Evolutionary conservation across 2,329 filamentous ascomycete species (phyloP), one percentile per base, ranked within the genome.

Genomic region (Botrytis sinoallii): DNA sequence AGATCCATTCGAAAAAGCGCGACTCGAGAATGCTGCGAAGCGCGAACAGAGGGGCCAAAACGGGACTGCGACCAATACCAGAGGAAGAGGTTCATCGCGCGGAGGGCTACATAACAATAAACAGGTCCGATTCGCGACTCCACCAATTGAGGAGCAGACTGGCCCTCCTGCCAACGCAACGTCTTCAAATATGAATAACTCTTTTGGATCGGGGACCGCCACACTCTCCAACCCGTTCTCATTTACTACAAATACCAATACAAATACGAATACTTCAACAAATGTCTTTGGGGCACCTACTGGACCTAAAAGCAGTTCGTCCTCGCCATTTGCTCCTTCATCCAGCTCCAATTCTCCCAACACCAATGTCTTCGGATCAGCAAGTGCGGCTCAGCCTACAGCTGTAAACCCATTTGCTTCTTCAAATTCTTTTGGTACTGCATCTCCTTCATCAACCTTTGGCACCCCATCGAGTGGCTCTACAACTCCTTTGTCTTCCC

Each of bases 21-120:
- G 80, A 75, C 75, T 77, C 64, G 77, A 81, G 74, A 81, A 81
- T 79, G 80, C 79, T 52, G 77, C 80, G 38, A 81, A 80, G 73
- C 77, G 80, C 55, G 74, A 76, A 63, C 77, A 79, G 60, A 72
- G 77, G 71, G 76, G 76, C 38, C 74, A 77, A 65, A 77, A 74
- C 48, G 75, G 74, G 40, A 74, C 73, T 52, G 74, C 74, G 65
- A 65, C 61, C 55, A 79, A 75, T 57, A 74, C 72, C 32, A 71
- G 78, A 75, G 77, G 78, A 35, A 74, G 76, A 75, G 77, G 76
- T n/a, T 59, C 68, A n/a, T 69, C 71, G 44, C 72, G 75, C 71
- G 70, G 74, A 40, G 71, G 66, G 32, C 69, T 69, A n/a, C 75
- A 73, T 40, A 71, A 35, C 65, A 78, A 77, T 72, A 81, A 79